These are phyloP conservation scores for Ramicandelaber brevisporus DNA, from an alignment of 192 early-diverging fungal genomes.

Conservation along the genomic window DNA sequence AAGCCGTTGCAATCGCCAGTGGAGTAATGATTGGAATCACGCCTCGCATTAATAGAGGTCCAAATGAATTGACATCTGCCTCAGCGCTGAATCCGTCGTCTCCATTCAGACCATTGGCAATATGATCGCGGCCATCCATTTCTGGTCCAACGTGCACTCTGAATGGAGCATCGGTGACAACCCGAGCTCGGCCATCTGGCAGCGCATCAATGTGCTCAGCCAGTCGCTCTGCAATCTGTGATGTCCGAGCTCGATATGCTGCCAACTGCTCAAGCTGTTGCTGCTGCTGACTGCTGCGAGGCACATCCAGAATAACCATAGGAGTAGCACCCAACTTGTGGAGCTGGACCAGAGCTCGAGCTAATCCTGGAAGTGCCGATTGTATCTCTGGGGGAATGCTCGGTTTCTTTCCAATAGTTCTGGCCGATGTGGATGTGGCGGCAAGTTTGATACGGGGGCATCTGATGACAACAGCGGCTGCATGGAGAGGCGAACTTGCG, in stretches of 20 bases:
- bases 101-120: constrained; percentile 3
- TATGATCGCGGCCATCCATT: neutral
- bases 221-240: constrained; percentile 6
- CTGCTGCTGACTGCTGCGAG: neutral
- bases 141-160: constrained; percentile 3
- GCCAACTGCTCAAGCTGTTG: neutral
- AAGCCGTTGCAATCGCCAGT: no score
- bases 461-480: no score
- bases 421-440: no score
- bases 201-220: constrained; percentile 47
- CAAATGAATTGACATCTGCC: constrained; percentile 2
- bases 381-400: no score
- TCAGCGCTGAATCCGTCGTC: constrained; percentile 1
- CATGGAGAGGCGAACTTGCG: no score
- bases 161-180: constrained; percentile 41
- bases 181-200: constrained; percentile 38
- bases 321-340: constrained; percentile 16
- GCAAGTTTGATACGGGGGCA: no score
- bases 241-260: constrained; percentile 6
- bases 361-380: no score
- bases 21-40: constrained; percentile 30
- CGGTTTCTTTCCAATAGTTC: no score
- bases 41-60: no score
- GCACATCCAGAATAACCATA: constrained; percentile 7
- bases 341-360: constrained; percentile 19